Evolutionary conservation across 2,329 filamentous ascomycete species (phyloP), one percentile per base, ranked within the genome.

Genomic region (Penicillium sp.): DNA sequence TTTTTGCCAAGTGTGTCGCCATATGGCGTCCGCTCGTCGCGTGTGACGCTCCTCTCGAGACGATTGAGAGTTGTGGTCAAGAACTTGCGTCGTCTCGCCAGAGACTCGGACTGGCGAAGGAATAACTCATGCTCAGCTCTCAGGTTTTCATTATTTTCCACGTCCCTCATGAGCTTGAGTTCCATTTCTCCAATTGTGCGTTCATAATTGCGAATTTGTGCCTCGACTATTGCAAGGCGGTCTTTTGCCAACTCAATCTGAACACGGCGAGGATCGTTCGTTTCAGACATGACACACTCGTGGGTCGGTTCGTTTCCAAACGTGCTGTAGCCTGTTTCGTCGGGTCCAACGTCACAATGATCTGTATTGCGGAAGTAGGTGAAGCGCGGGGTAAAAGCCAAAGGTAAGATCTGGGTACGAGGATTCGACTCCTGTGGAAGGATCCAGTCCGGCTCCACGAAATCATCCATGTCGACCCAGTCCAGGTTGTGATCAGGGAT

Each of bases 401-500:
- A 82, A 0, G 96, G 96, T 53, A 99, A 77, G 45, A 99, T 99
- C 73, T 94, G 93, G 0, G 93, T 97, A 65, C 96, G 89, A 0
- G 93, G 93, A 64, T 96, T 96, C 33, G 89, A 86, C 70, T 96
- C 91, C 15, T 91, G 89, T 0, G 93, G 93, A 25, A 97, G 77
- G 53, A 96, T 93, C 93, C 93, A 97, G 72, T 97, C 96, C 23
- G 99, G 79, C 73, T 99, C 94, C 31, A 99, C 93, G 75, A 99
- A 99, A 72, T 99, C 94, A 71, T 99, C 94, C 92, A 99, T 97
- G 70, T 99, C 94, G 61, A 99, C 93, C 94, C 94, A 99, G 55
- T 89, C 92, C 65, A 92, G 87, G 69, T 99, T 94, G 54, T 96
- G 90, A 72, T 99, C 94, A 0, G 94, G 93, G 49, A 99, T 99